Conservation (phyloP, 2,329 filamentous ascomycete genomes). For the Dothistroma septosporum region DNA sequence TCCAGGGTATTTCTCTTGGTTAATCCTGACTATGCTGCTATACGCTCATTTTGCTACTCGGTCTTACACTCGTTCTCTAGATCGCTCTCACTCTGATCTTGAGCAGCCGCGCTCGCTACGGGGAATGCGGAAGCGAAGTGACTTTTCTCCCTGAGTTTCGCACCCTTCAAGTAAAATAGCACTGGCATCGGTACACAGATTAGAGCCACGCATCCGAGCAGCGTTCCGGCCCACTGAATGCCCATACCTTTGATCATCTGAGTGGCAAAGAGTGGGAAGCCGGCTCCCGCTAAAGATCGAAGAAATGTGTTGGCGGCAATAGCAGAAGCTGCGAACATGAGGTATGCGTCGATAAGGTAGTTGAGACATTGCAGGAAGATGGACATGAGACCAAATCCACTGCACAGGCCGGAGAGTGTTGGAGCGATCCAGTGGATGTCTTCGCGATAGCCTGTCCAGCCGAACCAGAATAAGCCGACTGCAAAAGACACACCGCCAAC, state of each 20-base stretch:
- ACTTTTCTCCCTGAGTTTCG: conserved; percentile 40
- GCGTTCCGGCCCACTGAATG: conserved; percentile 42
- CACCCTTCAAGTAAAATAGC: conserved; percentile 42
- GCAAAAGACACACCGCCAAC: conserved; percentile 46
- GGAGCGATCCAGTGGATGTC: conserved; percentile 44
- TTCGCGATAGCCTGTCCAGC: conserved; percentile 38
- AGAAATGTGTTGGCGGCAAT: conserved; percentile 39
- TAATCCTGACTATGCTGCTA: background rate
- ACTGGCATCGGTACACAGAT: conserved; percentile 44
- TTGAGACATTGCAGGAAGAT: conserved; percentile 40
- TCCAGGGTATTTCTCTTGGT: background rate
- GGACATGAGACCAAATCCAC: conserved; percentile 43
- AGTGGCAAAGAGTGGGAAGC: conserved; percentile 51
- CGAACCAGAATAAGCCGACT: conserved; percentile 41
- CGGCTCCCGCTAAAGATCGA: conserved; percentile 47
- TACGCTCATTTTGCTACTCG: background rate
- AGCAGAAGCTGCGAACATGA: conserved; percentile 46
- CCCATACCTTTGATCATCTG: conserved; percentile 53
- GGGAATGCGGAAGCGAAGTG: conserved; percentile 37
- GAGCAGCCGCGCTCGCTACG: conserved; percentile 14
- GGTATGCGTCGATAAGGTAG: conserved; percentile 52
- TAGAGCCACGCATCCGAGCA: conserved; percentile 44
- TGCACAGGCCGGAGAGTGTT: conserved; percentile 40
- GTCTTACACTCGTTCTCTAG: background rate
- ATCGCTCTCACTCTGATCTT: conserved; percentile 13